These are phyloP conservation scores for Cutaneotrichosporon cavernicola DNA, from an alignment of 1,284 basidiomycete genomes.

Conservation along the genomic window DNA sequence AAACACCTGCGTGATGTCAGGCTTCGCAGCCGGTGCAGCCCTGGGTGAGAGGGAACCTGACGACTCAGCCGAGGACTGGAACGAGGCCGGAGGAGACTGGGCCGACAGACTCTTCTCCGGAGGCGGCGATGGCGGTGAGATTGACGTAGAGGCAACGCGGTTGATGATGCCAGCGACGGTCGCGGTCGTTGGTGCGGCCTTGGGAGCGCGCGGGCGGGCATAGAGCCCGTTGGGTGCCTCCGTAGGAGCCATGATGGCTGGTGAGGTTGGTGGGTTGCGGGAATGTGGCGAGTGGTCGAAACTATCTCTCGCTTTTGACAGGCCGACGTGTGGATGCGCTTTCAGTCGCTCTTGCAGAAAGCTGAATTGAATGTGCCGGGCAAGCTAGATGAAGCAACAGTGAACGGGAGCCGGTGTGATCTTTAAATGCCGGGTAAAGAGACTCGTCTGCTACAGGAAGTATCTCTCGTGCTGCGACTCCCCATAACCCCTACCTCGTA, in stretches of 20 bases:
- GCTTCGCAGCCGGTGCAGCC: neutral
- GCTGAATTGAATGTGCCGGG: neutral
- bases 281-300: neutral
- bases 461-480: neutral
- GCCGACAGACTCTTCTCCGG: neutral
- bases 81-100: neutral
- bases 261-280: neutral
- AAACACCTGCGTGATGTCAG: conserved; percentile 2
- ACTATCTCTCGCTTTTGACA: neutral
- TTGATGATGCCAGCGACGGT: conserved; percentile 23
- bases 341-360: neutral
- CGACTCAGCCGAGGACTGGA: neutral
- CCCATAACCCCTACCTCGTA: neutral
- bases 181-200: conserved; percentile 2
- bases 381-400: neutral
- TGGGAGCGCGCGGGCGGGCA: neutral
- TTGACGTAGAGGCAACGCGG: conserved; percentile 7
- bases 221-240: conserved; percentile 3
- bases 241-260: neutral
- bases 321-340: neutral
- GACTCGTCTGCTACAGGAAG: neutral
- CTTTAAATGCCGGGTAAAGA: neutral
- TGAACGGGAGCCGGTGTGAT: neutral
- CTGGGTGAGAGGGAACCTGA: neutral
- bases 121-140: conserved; percentile 3